Conservation (phyloP, 177 flowering plant species). For the Vitis hybrid region DNA sequence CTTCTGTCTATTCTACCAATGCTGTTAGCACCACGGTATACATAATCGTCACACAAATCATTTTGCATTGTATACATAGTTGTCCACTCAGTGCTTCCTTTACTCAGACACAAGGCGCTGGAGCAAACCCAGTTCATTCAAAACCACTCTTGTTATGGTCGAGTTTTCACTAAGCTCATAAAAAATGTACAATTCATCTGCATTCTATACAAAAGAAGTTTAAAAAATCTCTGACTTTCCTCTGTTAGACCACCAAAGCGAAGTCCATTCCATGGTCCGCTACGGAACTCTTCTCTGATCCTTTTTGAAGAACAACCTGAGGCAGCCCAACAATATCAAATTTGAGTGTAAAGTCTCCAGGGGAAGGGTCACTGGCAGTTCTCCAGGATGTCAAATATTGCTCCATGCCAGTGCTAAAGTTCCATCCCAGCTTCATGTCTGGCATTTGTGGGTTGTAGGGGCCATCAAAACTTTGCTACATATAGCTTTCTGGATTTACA, state of each 20-base stretch:
- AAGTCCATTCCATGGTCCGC: constrained; percentile 36
- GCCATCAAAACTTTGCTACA: constrained; percentile 51
- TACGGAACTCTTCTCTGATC: not conserved
- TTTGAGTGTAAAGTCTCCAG: constrained; percentile 16
- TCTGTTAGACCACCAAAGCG: constrained; percentile 15
- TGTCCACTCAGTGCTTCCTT: constrained; percentile 17
- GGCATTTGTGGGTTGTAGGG: constrained; percentile 33
- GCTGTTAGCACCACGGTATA: constrained; percentile 28
- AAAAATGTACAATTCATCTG: constrained; percentile 12
- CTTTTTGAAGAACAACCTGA: not conserved
- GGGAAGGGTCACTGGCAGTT: constrained; percentile 31
- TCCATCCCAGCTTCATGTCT: constrained; percentile 33
- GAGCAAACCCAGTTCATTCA: constrained; percentile 11
- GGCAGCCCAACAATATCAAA: constrained; percentile 23
- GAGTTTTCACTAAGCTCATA: not conserved
- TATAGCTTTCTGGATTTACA: not conserved
- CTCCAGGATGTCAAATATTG: constrained; percentile 36
- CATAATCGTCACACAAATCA: constrained; percentile 31
- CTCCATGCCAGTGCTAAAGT: constrained; percentile 14
- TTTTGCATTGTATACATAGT: not conserved
- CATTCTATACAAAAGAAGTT: constrained; percentile 1
- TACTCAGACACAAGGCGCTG: constrained; percentile 14
- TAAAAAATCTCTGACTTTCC: not conserved
- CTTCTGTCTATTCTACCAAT: constrained; percentile 11
- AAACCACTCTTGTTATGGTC: not conserved